A percentile compares a stretch with the other conserved stretches of the same genome.
Conservation (phyloP, 1,139 yeast species). For the Taphrina flavorubra region DNA sequence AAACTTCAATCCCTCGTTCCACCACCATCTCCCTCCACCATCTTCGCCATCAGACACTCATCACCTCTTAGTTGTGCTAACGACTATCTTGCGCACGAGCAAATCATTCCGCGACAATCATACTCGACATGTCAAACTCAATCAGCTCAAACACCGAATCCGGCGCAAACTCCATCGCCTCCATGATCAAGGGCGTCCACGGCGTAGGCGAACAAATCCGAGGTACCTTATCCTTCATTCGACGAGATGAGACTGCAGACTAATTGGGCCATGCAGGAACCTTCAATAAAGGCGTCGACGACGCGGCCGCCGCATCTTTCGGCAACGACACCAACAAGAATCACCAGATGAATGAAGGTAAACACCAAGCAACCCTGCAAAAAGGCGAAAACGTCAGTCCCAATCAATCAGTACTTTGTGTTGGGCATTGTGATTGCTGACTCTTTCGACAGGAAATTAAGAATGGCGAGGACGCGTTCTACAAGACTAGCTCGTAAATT, state of each 20-base stretch:
- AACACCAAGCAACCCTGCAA: conserved; percentile 30
- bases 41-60: too few relatives aligned
- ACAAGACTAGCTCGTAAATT: conserved; percentile 4
- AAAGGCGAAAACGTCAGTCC: conserved; percentile 26
- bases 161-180: conserved; percentile 18
- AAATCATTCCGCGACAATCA: too few relatives aligned
- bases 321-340: conserved; percentile 30
- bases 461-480: conserved; percentile 6
- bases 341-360: conserved; percentile 29
- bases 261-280: conserved; percentile 4
- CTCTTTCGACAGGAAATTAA: conserved; percentile 1
- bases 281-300: conserved; percentile 39
- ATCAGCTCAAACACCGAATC: conserved; percentile 18
- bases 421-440: neutral
- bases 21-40: too few relatives aligned
- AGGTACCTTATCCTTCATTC: neutral
- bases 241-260: neutral
- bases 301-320: conserved; percentile 26
- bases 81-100: too few relatives aligned
- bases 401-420: too few relatives aligned
- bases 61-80: too few relatives aligned
- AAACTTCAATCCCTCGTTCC: too few relatives aligned
- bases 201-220: conserved; percentile 40
- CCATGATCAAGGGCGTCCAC: conserved; percentile 30
- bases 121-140: conserved; percentile 5